Base-by-base conservation (phyloP, 345 rosid genomes). In the Gossypium australe region DNA sequence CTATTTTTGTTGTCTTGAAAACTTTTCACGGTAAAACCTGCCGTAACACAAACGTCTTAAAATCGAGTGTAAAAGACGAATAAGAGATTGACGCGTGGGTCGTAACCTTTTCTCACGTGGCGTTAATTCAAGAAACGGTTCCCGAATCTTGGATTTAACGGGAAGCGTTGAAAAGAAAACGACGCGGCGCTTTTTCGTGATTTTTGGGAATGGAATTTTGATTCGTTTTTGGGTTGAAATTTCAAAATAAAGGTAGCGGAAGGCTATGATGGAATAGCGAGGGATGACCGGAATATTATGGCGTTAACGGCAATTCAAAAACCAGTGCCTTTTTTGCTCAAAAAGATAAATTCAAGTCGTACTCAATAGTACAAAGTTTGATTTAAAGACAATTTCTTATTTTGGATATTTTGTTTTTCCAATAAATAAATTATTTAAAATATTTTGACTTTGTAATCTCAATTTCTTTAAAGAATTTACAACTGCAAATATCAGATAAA, bases 131-230 rank as follows among this genome's bases (percentile, higher is more conserved):
- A 3, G 67, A 11, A 27, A 58, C 9, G 18, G 55, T 7, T 13
- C 13, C n/a, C 34, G 24, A 22, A 66, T 44, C 71, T 66, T 66
- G 70, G 47, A 63, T 63, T 34, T 34, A 62, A 62, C 67, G 47
- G 47, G 10, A 66, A 64, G 49, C n/a, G 48, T n/a, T 10, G 52
- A 20, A 20, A 66, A 20, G 29, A 58, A 58, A 58, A 58, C 62
- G 51, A 20, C 66, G 44, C 66, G 66, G 44, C 18, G 44, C 29
- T 61, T 61, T 11, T 25, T 14, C 43, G 43, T 25, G 43, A 60
- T 27, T 27, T 60, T 13, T 2, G 10, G 43, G 7, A 14, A 3
- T 11, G 6, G 63, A 4, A 57, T 2, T 57, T 57, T 24, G 14
- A 1, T 22, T 22, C 6, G 12, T 22, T 20, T 57, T 14, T 4